Base-by-base conservation (phyloP, 257 asterid genomes). In the Nicotiana tomentosiformis region DNA sequence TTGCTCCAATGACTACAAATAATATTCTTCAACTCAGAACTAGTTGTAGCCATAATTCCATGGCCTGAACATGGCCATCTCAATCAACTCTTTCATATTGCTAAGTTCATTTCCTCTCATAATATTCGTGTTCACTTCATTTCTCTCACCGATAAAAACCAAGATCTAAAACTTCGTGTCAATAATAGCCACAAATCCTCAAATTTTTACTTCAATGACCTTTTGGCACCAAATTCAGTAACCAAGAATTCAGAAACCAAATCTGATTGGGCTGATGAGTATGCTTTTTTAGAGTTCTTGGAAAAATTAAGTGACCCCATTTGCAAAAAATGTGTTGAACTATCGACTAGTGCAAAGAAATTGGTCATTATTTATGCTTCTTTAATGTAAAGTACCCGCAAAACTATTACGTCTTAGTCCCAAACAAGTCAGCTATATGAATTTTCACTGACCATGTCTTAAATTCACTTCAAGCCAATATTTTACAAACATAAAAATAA, bases 31-130 rank as follows among this genome's bases (percentile, higher is more conserved):
- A 70, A 17, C 78, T 70, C 58, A 10, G 78, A 72, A 46, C 15
- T 74, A 23, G 46, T 15, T 5, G 79, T 72, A 14, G 79, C 79
- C 49, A 33, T 46, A 43, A 23, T 72, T 23, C 79, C 79, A 72
- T 72, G 39, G 61, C 79, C 79, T 20, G 61, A 72, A 72, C 39
- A 74, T 74, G 79, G 62, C 5, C 79, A 74, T 46, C 39, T 46
- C 39, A 74, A 74, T 49, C 79, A 23, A 72, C 79, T 74, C 4
- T 74, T 74, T 37, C 61, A 74, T 46, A 3, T 46, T 3, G 61
- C 23, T 14, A 49, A 26, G 39, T 74, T 74, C 79, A 49, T 74
- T 10, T 74, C 39, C 49, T 46, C 79, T 5, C 26, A 74, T n/a
- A 49, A 14, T 26, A 46, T 74, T 60, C 79, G 62, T 16, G 0